These are phyloP conservation scores for Gossypium gossypioides DNA, from an alignment of 441 rosid species.

Conservation along the genomic window DNA sequence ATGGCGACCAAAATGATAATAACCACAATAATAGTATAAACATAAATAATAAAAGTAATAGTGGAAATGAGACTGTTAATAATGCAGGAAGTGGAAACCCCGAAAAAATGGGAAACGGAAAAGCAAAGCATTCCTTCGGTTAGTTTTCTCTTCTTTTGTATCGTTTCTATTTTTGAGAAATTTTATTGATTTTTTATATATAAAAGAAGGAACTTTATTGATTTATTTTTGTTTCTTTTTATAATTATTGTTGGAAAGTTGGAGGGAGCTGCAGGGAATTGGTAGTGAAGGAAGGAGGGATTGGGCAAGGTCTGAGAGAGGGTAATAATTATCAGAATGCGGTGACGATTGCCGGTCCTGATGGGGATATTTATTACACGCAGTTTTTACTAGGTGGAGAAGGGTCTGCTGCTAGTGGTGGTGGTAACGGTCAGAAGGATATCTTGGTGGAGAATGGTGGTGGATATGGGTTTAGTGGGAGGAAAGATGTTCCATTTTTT, in stretches of 20 bases:
- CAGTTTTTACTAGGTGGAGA: slow-evolving; percentile 41
- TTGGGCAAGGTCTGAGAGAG: slow-evolving; percentile 25
- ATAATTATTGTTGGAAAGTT: slow-evolving; percentile 9
- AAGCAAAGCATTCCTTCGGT: slow-evolving; percentile 32
- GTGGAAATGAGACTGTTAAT: slow-evolving; percentile 8
- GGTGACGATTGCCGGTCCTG: slow-evolving; percentile 44
- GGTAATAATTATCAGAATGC: slow-evolving; percentile 19
- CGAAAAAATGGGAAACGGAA: slow-evolving; percentile 36
- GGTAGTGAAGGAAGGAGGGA: slow-evolving; percentile 37
- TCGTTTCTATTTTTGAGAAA: background rate
- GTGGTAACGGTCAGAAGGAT: slow-evolving; percentile 39
- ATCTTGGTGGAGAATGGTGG: slow-evolving; percentile 41
- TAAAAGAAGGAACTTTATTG: background rate
- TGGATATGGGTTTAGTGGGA: slow-evolving; percentile 58
- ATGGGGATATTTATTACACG: slow-evolving; percentile 51
- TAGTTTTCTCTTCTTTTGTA: slow-evolving; percentile 9
- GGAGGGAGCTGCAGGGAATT: slow-evolving; percentile 34
- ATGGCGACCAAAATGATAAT: slow-evolving; percentile 20
- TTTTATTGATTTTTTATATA: background rate
- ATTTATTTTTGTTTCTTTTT: background rate
- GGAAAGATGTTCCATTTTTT: slow-evolving; percentile 48
- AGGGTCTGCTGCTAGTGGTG: slow-evolving; percentile 31
- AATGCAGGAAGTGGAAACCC: background rate
- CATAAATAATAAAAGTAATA: slow-evolving; percentile 17
- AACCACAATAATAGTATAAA: slow-evolving; percentile 19